These are phyloP conservation scores for Globisporangium ultimum DNA, from an alignment of 352 stramenopile genomes.

Conservation along the genomic window DNA sequence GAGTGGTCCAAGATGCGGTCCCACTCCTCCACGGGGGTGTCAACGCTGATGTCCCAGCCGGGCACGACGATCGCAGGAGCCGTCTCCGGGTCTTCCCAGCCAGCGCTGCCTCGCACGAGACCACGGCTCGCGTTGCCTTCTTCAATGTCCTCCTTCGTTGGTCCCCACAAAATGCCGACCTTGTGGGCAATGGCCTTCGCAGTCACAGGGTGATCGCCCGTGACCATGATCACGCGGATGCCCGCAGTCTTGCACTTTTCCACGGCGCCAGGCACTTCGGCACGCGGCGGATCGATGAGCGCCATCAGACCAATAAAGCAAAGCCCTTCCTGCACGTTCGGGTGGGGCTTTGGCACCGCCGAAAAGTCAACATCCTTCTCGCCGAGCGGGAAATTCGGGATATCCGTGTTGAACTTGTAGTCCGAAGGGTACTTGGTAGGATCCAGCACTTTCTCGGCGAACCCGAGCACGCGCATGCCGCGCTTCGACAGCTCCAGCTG, in stretches of 20 bases:
- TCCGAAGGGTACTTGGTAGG: constrained; percentile 28
- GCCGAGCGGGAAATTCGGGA: constrained; percentile 16
- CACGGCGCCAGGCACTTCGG: constrained; percentile 84
- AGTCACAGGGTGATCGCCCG: constrained; percentile 91
- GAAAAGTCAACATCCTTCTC: constrained; percentile 48
- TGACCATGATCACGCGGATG: constrained; percentile 95
- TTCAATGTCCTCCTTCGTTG: constrained; percentile 82
- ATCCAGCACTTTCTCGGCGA: constrained; percentile 54
- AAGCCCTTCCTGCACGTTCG: constrained; percentile 60
- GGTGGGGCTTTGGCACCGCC: constrained; percentile 48
- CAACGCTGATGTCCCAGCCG: constrained; percentile 73
- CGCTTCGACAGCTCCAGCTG: constrained; percentile 59
- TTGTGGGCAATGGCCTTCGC: constrained; percentile 93
- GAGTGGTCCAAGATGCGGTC: constrained; percentile 78
- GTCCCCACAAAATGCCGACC: constrained; percentile 90
- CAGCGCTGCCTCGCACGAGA: constrained; percentile 49
- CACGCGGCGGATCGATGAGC: constrained; percentile 94
- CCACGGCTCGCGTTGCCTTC: constrained; percentile 67
- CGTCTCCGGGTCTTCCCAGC: constrained; percentile 72
- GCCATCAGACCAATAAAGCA: constrained; percentile 95
- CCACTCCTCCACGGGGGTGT: constrained; percentile 81
- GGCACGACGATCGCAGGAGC: constrained; percentile 82
- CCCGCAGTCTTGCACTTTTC: constrained; percentile 91
- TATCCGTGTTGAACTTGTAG: constrained; percentile 75
- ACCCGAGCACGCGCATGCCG: constrained; percentile 59